phyloP scores from a whole-genome alignment of 2,329 filamentous ascomycete genomes.

The Dothideomycetes sp. region DNA sequence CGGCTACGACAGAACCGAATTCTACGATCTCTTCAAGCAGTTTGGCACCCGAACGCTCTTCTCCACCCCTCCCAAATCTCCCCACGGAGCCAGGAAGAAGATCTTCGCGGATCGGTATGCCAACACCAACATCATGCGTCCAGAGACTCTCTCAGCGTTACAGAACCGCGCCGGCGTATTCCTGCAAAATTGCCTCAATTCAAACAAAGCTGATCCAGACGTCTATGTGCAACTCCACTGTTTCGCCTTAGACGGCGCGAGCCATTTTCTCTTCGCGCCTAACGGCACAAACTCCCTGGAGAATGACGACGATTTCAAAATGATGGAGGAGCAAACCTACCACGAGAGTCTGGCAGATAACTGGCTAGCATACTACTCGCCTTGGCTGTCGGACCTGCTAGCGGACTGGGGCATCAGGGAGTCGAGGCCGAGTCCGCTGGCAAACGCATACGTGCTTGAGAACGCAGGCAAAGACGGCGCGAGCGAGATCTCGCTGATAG shows the following conservation, averaged over 20 bases:
- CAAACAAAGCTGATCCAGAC: constrained; percentile 5
- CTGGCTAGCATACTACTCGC: constrained; percentile 9
- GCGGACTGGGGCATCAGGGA: background rate
- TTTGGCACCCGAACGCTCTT: constrained; percentile 10
- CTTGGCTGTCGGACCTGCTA: constrained; percentile 1
- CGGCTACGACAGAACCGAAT: constrained; percentile 18
- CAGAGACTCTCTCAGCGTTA: constrained; percentile 7
- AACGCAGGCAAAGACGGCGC: background rate
- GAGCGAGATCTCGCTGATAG: background rate
- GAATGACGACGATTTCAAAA: constrained; percentile 6
- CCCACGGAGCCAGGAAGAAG: constrained; percentile 7
- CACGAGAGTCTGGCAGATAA: constrained; percentile 8
- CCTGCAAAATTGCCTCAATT: constrained; percentile 7
- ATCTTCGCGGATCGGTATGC: constrained; percentile 10
- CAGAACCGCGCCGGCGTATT: constrained; percentile 3
- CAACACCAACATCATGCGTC: constrained; percentile 9
- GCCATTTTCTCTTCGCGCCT: constrained; percentile 9
- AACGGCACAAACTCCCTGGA: constrained; percentile 8
- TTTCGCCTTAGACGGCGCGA: constrained; percentile 10
- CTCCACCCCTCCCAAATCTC: constrained; percentile 7
- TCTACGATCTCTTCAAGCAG: constrained; percentile 11
- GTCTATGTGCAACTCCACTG: constrained; percentile 11
- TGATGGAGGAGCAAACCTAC: constrained; percentile 10
- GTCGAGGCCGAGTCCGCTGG: constrained; percentile 1
- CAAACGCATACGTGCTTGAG: constrained; percentile 6